Base-by-base conservation (phyloP, 177 flowering plant genomes). In the Tripterygium wilfordii region DNA sequence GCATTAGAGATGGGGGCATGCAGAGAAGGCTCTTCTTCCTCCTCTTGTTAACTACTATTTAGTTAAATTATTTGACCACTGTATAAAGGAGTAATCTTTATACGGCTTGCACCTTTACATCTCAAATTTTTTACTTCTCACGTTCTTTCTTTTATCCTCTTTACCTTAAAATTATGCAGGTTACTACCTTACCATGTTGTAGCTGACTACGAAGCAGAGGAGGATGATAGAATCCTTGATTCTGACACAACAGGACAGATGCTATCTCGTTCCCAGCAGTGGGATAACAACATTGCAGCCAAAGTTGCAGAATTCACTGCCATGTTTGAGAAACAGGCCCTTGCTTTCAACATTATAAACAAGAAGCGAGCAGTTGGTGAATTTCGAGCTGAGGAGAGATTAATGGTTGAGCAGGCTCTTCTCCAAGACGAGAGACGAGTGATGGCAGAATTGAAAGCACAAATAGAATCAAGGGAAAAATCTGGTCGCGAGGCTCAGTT, bases 131-230 rank as follows among this genome's bases (percentile, higher is more conserved):
- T 16, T 38, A 38, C 22, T 13, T 38, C 22, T 15, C 3, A 13
- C 22, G n/a, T 7, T 48, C 25, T 33, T 14, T 52, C 45, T 13
- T 24, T 30, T 37, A 22, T 39, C 1, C 48, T 22, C 26, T 47
- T 37, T 14, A 15, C 13, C 6, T 1, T 6, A 15, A 42, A 37
- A 12, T 32, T 60, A 8, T 66, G 70, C 78, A 92, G 99, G 77
- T 60, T 92, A 36, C 68, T 92, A 28, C 96, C 99, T 12, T 92
- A 92, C 63, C 99, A 92, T 70, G 99, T 92, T 3, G 96, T 89
- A 58, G 99, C 99, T 15, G 97, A 92, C 64, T 92, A 92, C 67
- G 99, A 92, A 69, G 97, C 97, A 10, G 99, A 92, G 66, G 97
- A 89, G 59, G 99, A 92, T 65, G 99, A 92, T 69, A 80, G 82